These are phyloP conservation scores for Orbilia quercus DNA, from an alignment of 2,329 filamentous ascomycete genomes.

Conservation along the genomic window DNA sequence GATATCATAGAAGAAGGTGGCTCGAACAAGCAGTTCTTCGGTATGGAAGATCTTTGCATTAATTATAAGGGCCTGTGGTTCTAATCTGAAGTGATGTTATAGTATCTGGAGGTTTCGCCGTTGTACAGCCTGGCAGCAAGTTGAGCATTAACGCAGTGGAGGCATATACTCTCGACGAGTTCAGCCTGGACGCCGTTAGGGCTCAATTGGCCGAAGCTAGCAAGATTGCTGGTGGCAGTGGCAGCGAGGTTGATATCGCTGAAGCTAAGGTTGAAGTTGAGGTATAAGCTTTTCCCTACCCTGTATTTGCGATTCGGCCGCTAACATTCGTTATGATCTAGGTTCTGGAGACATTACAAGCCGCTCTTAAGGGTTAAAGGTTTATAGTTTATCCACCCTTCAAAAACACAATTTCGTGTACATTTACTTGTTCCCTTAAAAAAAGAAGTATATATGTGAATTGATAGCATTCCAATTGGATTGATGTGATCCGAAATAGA, in stretches of 20 bases:
- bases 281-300: conserved; percentile 68
- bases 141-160: conserved; percentile 99
- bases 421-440: conserved; percentile 44
- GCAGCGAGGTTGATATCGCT: conserved; percentile 96
- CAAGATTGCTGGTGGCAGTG: conserved; percentile 89
- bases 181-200: conserved; percentile 89
- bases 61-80: conserved; percentile 1
- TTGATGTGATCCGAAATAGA: conserved; percentile 22
- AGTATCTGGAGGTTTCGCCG: conserved; percentile 97
- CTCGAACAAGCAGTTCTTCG: conserved; percentile 94
- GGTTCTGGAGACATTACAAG: conserved; percentile 86
- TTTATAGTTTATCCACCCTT: background rate
- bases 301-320: background rate
- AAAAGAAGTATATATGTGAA: conserved; percentile 55
- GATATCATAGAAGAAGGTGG: conserved; percentile 93
- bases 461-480: conserved; percentile 37
- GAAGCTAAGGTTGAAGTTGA: conserved; percentile 99
- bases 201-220: conserved; percentile 93
- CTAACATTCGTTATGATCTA: conserved; percentile 61
- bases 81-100: conserved; percentile 30
- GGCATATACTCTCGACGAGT: conserved; percentile 93
- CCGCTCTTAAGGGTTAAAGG: conserved; percentile 72
- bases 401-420: conserved; percentile 48
- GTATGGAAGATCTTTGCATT: conserved; percentile 69
- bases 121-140: conserved; percentile 92